Percentiles rank a stretch among this genome's conserved stretches.
These are phyloP conservation scores for Wickerhamiella parazyma DNA, from an alignment of 805 yeast species.

Conservation along the genomic window DNA sequence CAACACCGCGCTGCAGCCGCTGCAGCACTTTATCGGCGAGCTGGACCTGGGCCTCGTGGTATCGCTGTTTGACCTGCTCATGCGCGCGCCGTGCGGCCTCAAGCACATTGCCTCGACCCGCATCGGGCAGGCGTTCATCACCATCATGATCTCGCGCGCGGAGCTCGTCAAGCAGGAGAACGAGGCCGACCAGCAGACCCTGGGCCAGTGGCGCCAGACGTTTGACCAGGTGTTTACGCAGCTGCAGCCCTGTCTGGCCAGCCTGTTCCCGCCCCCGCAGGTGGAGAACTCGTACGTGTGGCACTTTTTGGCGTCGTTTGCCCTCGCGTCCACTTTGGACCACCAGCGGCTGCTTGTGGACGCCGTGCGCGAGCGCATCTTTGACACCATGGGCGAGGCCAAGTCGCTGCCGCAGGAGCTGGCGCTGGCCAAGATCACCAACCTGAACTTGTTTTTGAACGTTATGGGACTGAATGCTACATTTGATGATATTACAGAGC, in stretches of 20 bases:
- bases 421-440: slow-evolving; percentile 48
- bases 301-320: slow-evolving; percentile 92
- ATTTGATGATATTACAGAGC: slow-evolving; percentile 74
- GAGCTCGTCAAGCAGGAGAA: slow-evolving; percentile 80
- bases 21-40: slow-evolving; percentile 73
- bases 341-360: slow-evolving; percentile 82
- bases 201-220: slow-evolving; percentile 60
- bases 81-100: slow-evolving; percentile 50
- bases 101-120: slow-evolving; percentile 42
- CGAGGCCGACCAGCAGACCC: slow-evolving; percentile 15
- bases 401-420: slow-evolving; percentile 39
- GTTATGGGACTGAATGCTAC: slow-evolving; percentile 94
- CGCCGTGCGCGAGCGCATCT: slow-evolving; percentile 85
- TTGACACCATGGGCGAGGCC: slow-evolving; percentile 72
- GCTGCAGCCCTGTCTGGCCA: slow-evolving; percentile 61
- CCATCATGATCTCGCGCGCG: slow-evolving; percentile 83
- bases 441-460: slow-evolving; percentile 81
- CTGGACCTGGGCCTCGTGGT: slow-evolving; percentile 68
- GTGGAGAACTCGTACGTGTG: slow-evolving; percentile 75
- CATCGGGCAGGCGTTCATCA: slow-evolving; percentile 73
- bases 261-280: slow-evolving; percentile 62
- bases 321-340: slow-evolving; percentile 83
- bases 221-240: slow-evolving; percentile 72
- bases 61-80: slow-evolving; percentile 54
- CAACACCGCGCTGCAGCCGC: slow-evolving; percentile 64